A percentile compares a stretch with the other conserved stretches of the same genome.
phyloP scores from a whole-genome alignment of 371 early-diverging fungal genomes.

The Polyrhizophydium stewartii region DNA sequence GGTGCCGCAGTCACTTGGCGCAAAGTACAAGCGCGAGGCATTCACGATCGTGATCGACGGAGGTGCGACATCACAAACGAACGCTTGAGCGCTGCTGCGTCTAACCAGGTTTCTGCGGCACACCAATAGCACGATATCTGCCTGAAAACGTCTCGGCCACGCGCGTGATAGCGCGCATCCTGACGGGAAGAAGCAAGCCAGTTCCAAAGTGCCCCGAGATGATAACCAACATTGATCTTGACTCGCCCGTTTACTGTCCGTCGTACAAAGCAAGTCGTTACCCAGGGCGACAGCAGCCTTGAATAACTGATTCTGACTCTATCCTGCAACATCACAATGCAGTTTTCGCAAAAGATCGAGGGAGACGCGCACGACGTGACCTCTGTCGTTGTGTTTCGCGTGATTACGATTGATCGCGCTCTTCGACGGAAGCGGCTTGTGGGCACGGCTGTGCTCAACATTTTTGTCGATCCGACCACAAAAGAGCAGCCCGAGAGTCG shows the following conservation, averaged over 20 bases:
- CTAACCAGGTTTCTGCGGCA: too few species aligned
- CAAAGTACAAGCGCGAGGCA: not conserved
- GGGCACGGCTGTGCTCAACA: not conserved
- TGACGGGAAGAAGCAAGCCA: not conserved
- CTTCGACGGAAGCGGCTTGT: not conserved
- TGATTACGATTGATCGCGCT: not conserved
- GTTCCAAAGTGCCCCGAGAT: not conserved
- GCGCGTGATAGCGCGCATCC: not conserved
- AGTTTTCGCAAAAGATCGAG: not conserved
- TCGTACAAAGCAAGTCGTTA: not conserved
- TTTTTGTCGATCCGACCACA: not conserved
- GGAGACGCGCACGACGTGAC: not conserved
- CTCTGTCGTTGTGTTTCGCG: not conserved
- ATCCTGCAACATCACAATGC: too few species aligned
- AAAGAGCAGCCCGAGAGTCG: not conserved
- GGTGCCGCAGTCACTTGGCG: not conserved
- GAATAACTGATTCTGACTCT: too few species aligned
- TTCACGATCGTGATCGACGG: constrained; percentile 1
- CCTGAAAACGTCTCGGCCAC: constrained; percentile 1
- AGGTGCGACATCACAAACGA: too few species aligned
- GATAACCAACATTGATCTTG: not conserved
- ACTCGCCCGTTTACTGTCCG: not conserved
- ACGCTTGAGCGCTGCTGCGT: too few species aligned
- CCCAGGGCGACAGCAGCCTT: too few species aligned
- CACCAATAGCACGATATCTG: not conserved